Base-by-base conservation (phyloP, 164 flowering plant species). In the Sedum album region DNA sequence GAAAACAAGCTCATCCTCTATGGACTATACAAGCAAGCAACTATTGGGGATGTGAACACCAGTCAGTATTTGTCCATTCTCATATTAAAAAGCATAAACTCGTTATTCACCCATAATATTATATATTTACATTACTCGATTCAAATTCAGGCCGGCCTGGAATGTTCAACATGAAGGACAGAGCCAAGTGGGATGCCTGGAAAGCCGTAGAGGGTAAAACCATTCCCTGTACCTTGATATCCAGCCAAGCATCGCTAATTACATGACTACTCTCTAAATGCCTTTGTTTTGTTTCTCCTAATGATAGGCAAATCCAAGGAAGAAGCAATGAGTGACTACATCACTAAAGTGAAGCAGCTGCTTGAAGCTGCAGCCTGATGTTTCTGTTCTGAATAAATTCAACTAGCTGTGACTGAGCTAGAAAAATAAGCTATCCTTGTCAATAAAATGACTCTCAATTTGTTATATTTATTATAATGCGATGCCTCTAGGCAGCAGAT, bases 171-270 rank as follows among this genome's bases (percentile, higher is more conserved):
- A 35, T 66, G 76, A 82, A 55, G 72, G 83, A 79, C 7, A 79
- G 77, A 64, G 80, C 79, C 11, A 82, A 80, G 64, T 80, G 84
- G 86, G 86, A 83, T 79, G 86, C 86, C 3, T 83, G 86, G 86
- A 83, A 83, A 73, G 76, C 79, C 21, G 79, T 77, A 66, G 82
- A 81, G 79, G 84, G 84, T 81, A 70, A 15, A 42, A 1, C n/a
- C 33, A 5, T 17, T 17, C 5, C 10, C 26, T 5, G 6, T 31
- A 70, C 17, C 26, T 25, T 5, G 13, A 62, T 44, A 35, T 3
- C 38, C 38, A 35, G 38, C 7, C 38, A 7, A 35, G 38, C 38
- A 35, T 35, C 7, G 38, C 38, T 35, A 35, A n/a, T 31, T n/a
- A 6, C 62, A 5, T 33, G 9, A 20, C 60, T 31, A 15, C 51